Conservation (phyloP, 495 filamentous ascomycete species). For the Pseudevernia furfuracea region DNA sequence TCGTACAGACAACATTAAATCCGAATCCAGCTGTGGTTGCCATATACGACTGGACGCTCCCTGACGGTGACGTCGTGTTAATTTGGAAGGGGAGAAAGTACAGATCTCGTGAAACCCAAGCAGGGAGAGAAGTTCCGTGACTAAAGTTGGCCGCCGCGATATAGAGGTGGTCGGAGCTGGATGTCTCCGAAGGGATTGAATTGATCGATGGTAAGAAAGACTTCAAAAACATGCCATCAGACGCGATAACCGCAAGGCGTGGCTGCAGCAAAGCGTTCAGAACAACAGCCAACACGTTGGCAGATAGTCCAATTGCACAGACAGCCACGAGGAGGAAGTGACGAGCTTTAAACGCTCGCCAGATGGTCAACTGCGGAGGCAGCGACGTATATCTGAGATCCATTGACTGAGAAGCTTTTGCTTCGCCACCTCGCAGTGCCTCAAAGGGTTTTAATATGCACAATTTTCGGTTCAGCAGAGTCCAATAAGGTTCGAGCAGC, state of each 20-base stretch:
- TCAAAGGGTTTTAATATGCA: conserved; percentile 42
- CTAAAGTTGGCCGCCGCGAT: conserved; percentile 32
- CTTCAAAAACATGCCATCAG: conserved; percentile 10
- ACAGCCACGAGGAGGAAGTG: conserved; percentile 35
- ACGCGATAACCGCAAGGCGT: background rate
- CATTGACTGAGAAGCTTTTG: conserved; percentile 29
- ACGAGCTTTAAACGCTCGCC: conserved; percentile 31
- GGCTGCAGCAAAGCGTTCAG: conserved; percentile 34
- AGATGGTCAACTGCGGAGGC: conserved; percentile 38
- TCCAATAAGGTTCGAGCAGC: conserved; percentile 40
- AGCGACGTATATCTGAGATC: conserved; percentile 36
- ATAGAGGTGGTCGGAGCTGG: conserved; percentile 22
- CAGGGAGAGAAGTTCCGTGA: conserved; percentile 27
- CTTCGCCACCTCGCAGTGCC: conserved; percentile 30
- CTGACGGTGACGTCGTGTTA: background rate
- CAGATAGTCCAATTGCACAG: conserved; percentile 32
- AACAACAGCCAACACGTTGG: conserved; percentile 36
- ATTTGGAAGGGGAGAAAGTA: conserved; percentile 34
- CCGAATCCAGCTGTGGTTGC: conserved; percentile 27
- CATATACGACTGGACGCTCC: background rate
- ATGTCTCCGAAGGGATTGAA: background rate
- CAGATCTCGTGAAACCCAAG: conserved; percentile 31
- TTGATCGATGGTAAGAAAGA: conserved; percentile 14
- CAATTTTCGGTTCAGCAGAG: conserved; percentile 37
- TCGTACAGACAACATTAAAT: conserved; percentile 18